phyloP scores from a whole-genome alignment of 257 asterid genomes.

The Fraxinus cuspidata region DNA sequence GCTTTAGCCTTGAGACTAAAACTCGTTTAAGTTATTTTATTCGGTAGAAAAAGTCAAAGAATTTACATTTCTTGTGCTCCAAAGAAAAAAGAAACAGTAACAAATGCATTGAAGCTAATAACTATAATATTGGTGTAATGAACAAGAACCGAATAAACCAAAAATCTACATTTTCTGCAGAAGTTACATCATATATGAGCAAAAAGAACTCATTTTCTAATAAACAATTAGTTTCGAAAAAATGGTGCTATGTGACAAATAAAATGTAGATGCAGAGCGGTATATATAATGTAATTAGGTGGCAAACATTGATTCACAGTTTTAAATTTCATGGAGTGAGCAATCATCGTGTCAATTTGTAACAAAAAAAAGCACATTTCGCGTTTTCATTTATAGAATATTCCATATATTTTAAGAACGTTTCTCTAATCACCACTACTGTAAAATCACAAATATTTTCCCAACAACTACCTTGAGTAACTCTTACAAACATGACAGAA shows the following conservation, averaged over 20 bases:
- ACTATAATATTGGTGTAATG: background rate
- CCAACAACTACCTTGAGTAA: background rate
- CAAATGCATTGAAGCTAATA: background rate
- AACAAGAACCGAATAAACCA: too few relatives aligned
- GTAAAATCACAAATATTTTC: background rate
- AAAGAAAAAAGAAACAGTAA: background rate
- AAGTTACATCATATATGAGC: background rate
- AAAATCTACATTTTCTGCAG: background rate
- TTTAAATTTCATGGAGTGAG: background rate
- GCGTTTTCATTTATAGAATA: background rate
- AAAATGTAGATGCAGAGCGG: background rate
- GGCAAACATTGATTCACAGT: background rate
- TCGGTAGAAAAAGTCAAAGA: background rate
- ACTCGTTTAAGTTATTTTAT: background rate
- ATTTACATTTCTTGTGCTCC: background rate
- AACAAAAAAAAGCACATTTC: background rate
- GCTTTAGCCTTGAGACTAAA: background rate
- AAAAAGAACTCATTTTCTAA: background rate
- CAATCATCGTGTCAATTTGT: background rate
- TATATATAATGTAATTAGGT: background rate
- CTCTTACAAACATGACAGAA: background rate
- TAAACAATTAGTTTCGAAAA: background rate
- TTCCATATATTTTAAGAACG: background rate
- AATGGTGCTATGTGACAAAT: background rate
- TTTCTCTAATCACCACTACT: background rate